phyloP scores from a whole-genome alignment of 2,329 filamentous ascomycete genomes.

The Aspergillus versicolor region DNA sequence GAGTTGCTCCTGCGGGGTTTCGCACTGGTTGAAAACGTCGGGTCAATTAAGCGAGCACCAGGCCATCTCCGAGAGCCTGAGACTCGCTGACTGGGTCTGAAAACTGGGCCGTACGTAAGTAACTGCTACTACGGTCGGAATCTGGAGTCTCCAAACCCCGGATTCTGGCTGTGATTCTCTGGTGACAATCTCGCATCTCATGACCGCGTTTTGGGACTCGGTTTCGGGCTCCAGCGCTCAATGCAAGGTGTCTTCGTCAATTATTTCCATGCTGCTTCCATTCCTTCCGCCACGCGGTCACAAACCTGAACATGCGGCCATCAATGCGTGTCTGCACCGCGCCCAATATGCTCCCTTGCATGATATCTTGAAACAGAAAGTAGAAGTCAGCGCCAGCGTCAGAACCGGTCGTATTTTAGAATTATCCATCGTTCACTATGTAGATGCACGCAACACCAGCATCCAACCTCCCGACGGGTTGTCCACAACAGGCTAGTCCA shows the following conservation, averaged over 20 bases:
- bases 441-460: not conserved
- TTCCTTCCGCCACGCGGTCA: not conserved
- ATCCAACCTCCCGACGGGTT: constrained; percentile 14
- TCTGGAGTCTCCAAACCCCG: constrained; percentile 21
- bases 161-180: constrained; percentile 4
- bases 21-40: too few species aligned
- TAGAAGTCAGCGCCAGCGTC: too few species aligned
- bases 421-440: too few species aligned
- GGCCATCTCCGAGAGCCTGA: too few species aligned
- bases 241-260: not conserved
- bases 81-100: too few species aligned
- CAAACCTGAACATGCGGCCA: too few species aligned
- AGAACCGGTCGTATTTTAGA: too few species aligned
- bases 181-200: not conserved
- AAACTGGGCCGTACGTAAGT: not conserved
- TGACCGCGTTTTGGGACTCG: not conserved
- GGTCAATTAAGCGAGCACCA: too few species aligned
- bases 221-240: too few species aligned
- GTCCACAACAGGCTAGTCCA: constrained; percentile 19
- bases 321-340: too few species aligned
- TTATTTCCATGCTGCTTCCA: not conserved
- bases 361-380: not conserved
- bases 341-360: not conserved
- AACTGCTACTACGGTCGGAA: not conserved
- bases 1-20: too few species aligned